phyloP scores from a whole-genome alignment of 371 early-diverging fungal genomes.

The Coemansia sp. region DNA sequence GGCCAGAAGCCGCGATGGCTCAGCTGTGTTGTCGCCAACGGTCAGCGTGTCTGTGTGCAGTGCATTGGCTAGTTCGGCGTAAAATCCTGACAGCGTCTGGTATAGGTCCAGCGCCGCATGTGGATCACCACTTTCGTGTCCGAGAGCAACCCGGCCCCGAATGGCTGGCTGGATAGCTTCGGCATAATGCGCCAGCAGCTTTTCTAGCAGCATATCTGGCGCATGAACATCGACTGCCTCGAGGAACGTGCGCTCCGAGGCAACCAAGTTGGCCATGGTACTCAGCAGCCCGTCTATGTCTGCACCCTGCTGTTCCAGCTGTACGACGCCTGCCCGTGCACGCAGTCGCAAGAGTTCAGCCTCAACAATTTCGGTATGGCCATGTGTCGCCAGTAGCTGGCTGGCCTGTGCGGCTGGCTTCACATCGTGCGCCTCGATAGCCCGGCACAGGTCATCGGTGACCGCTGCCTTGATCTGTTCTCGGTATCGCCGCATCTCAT shows the following conservation, averaged over 20 bases:
- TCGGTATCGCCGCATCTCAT: neutral
- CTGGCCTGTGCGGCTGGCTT: neutral
- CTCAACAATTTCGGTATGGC: conserved; percentile 12
- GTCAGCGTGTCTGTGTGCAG: conserved; percentile 13
- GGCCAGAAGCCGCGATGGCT: neutral
- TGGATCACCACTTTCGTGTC: neutral
- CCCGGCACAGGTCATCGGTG: conserved; percentile 4
- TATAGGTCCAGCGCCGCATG: conserved; percentile 11
- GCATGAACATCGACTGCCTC: conserved; percentile 18
- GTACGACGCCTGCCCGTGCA: conserved; percentile 13
- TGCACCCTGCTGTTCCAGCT: conserved; percentile 6
- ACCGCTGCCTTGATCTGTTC: conserved; percentile 12
- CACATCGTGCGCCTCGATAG: conserved; percentile 7
- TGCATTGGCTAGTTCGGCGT: neutral
- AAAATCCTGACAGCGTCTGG: conserved; percentile 13
- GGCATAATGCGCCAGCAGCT: conserved; percentile 12
- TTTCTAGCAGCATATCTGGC: conserved; percentile 13
- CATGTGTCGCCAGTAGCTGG: conserved; percentile 14
- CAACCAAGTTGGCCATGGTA: neutral
- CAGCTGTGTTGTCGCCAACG: conserved; percentile 22
- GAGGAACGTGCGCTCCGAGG: conserved; percentile 8
- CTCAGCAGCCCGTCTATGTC: neutral
- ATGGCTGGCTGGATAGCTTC: conserved; percentile 20
- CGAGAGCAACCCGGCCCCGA: neutral
- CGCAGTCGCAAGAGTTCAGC: conserved; percentile 17